phyloP scores from a whole-genome alignment of 305 asterid genomes.

The Petunia hybrid region DNA sequence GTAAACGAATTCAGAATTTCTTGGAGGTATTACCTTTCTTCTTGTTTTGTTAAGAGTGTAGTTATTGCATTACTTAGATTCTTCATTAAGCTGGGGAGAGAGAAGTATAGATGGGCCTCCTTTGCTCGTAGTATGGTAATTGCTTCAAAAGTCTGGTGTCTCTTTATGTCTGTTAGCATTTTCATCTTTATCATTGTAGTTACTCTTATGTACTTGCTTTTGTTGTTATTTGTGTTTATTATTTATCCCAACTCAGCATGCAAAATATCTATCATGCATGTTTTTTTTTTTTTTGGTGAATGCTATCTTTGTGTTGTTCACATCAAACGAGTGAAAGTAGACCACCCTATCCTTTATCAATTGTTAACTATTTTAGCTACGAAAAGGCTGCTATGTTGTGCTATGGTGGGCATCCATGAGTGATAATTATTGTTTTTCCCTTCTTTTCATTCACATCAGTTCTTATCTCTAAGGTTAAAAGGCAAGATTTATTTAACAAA shows the following conservation, averaged over 20 bases:
- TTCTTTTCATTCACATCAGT: neutral
- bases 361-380: neutral
- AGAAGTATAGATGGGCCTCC: neutral
- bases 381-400: neutral
- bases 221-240: neutral
- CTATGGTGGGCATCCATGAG: neutral
- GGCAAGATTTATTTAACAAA: neutral
- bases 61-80: neutral
- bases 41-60: neutral
- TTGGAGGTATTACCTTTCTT: slow-evolving; percentile 25
- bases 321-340: neutral
- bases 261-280: neutral
- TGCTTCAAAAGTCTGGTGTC: neutral
- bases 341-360: no score
- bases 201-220: neutral
- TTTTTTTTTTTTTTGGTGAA: neutral
- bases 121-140: neutral
- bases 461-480: slow-evolving; percentile 4
- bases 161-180: neutral
- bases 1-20: neutral
- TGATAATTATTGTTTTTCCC: neutral
- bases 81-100: slow-evolving; percentile 3
- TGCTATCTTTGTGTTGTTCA: neutral
- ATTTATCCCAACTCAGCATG: neutral
- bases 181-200: neutral